Percentiles rank a stretch among this genome's conserved stretches.
phyloP scores from a whole-genome alignment of 2,329 filamentous ascomycete genomes.

The Trichoderma citrinoviride region DNA sequence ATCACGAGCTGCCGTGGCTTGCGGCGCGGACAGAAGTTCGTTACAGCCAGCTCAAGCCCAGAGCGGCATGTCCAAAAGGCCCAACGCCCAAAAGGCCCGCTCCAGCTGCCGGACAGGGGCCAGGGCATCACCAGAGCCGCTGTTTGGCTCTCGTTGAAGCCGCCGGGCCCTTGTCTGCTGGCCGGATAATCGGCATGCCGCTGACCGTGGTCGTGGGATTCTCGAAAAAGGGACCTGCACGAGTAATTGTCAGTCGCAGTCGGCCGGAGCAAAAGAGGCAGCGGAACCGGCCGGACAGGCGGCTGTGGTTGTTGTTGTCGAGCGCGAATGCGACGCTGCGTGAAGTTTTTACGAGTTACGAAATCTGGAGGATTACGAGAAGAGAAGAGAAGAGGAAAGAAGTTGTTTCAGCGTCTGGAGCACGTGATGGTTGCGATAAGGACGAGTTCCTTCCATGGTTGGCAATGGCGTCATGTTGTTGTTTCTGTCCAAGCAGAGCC shows the following conservation, averaged over 20 bases:
- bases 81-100: background rate
- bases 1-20: background rate
- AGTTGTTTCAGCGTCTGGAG: background rate
- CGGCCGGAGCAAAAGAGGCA: background rate
- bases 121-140: background rate
- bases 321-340: background rate
- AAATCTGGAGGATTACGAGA: no score
- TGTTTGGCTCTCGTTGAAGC: background rate
- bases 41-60: constrained; percentile 16
- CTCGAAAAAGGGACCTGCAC: background rate
- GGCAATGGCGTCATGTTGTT: background rate
- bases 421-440: constrained; percentile 3
- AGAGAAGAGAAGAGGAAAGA: background rate
- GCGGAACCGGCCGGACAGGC: constrained; percentile 7
- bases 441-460: background rate
- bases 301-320: background rate
- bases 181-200: constrained; percentile 15
- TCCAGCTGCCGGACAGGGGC: background rate
- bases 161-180: background rate
- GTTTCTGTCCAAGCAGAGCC: background rate
- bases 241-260: background rate
- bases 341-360: no score
- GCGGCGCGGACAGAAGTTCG: constrained; percentile 7
- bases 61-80: constrained; percentile 17
- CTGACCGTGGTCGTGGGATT: background rate